Conservation (phyloP, 768 basidiomycete species). For the Sistotremastrum suecicum region DNA sequence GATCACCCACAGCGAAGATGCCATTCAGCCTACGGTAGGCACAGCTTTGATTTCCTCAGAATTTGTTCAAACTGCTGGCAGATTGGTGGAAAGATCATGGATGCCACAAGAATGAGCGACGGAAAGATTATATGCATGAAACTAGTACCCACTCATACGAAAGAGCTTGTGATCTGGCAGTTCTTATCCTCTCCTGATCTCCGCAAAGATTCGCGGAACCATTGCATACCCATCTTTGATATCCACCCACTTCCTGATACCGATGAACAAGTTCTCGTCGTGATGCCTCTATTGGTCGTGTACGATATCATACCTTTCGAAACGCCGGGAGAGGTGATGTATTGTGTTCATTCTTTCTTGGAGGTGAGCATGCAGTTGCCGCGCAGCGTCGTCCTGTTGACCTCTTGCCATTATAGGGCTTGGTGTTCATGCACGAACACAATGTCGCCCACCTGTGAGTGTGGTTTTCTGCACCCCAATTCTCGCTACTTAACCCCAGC, state of each 20-base stretch:
- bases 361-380: no score
- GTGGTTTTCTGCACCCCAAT: no score
- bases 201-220: conserved; percentile 17
- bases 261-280: conserved; percentile 11
- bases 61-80: no score
- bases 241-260: conserved; percentile 8
- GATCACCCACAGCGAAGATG: no score
- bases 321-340: conserved; percentile 22
- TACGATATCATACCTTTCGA: conserved; percentile 18
- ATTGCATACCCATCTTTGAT: conserved; percentile 20
- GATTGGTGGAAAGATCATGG: no score
- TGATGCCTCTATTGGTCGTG: conserved; percentile 19
- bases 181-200: conserved; percentile 13
- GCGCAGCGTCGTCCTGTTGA: no score
- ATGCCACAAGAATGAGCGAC: conserved; percentile 17
- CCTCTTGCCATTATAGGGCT: conserved; percentile 13
- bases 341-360: conserved; percentile 17
- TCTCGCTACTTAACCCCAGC: neutral
- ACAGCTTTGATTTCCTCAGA: no score
- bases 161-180: conserved; percentile 17
- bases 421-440: conserved; percentile 24
- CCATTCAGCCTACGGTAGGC: no score
- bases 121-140: conserved; percentile 19
- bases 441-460: conserved; percentile 23
- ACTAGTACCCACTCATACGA: conserved; percentile 10